Conservation (phyloP, 2,329 filamentous ascomycete species). For the Clonostachys rhizophaga region DNA sequence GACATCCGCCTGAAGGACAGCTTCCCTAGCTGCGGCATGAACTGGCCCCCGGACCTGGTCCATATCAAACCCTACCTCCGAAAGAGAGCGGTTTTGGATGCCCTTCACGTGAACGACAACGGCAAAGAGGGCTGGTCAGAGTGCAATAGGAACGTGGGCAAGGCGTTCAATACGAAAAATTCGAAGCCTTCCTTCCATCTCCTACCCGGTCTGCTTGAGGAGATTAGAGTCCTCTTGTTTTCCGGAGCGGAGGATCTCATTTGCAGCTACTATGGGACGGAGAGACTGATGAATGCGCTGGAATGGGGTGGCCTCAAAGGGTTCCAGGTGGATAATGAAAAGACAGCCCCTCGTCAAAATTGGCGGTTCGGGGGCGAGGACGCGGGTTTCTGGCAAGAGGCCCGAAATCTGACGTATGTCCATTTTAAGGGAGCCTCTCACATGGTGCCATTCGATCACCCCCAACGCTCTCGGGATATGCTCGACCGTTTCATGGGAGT, state of each 20-base stretch:
- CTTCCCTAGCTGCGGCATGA: slow-evolving; percentile 88
- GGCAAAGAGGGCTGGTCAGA: slow-evolving; percentile 90
- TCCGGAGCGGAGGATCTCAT: slow-evolving; percentile 93
- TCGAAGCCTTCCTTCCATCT: slow-evolving; percentile 71
- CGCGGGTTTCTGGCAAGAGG: slow-evolving; percentile 90
- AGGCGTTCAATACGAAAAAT: slow-evolving; percentile 63
- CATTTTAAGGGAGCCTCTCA: slow-evolving; percentile 94
- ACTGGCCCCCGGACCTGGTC: slow-evolving; percentile 87
- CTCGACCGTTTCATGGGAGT: slow-evolving; percentile 94
- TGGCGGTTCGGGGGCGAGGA: slow-evolving; percentile 90
- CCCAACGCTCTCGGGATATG: slow-evolving; percentile 88
- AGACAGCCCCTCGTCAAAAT: slow-evolving; percentile 85
- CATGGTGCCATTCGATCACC: slow-evolving; percentile 96
- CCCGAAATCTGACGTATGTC: slow-evolving; percentile 92
- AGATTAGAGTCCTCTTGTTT: slow-evolving; percentile 80
- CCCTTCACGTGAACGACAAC: slow-evolving; percentile 76
- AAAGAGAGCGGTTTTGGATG: slow-evolving; percentile 69
- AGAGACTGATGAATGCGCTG: slow-evolving; percentile 85
- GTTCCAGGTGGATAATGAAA: slow-evolving; percentile 82
- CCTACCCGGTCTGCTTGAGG: slow-evolving; percentile 71
- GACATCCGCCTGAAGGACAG: slow-evolving; percentile 81
- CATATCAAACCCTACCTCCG: slow-evolving; percentile 80
- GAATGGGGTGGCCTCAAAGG: slow-evolving; percentile 88
- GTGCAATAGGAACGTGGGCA: slow-evolving; percentile 75
- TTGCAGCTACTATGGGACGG: slow-evolving; percentile 94